A percentile compares a stretch with the other conserved stretches of the same genome.
phyloP scores from a whole-genome alignment of 495 filamentous ascomycete species.

The Annulohypoxylon stygium region DNA sequence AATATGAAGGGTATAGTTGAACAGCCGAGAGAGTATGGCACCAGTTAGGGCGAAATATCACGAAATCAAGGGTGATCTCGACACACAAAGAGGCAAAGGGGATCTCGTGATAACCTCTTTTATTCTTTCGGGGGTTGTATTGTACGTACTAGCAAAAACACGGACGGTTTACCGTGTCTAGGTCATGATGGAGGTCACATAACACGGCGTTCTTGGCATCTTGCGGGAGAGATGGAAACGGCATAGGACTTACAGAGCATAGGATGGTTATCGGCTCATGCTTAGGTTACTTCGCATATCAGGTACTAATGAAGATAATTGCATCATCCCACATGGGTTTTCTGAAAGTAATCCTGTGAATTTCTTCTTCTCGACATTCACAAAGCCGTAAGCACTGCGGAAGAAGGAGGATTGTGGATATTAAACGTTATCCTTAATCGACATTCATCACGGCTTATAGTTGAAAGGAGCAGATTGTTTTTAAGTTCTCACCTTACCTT shows the following conservation, averaged over 20 bases:
- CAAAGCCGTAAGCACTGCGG: not conserved
- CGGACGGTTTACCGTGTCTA: conserved; percentile 8
- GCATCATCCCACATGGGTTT: not conserved
- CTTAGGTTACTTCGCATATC: conserved; percentile 29
- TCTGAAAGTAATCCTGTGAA: not conserved
- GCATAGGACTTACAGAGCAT: conserved; percentile 21
- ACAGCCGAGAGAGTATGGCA: not conserved
- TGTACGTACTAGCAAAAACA: conserved; percentile 29
- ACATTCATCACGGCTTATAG: not conserved
- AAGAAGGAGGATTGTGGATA: not conserved
- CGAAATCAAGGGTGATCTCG: conserved; percentile 30
- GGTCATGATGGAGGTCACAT: conserved; percentile 24
- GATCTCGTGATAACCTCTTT: conserved; percentile 17
- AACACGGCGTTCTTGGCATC: conserved; percentile 39
- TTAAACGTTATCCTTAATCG: not conserved
- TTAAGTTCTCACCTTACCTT: conserved; percentile 6
- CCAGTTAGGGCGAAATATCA: conserved; percentile 17
- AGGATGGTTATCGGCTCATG: conserved; percentile 30
- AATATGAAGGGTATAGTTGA: not conserved
- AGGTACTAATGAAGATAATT: conserved; percentile 17
- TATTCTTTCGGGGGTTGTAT: conserved; percentile 11
- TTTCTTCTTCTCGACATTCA: not conserved
- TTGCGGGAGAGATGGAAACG: conserved; percentile 18
- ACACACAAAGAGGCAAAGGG: not conserved
- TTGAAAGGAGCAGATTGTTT: not conserved